phyloP scores from a whole-genome alignment of 768 basidiomycete species.

The Russula sp. region DNA sequence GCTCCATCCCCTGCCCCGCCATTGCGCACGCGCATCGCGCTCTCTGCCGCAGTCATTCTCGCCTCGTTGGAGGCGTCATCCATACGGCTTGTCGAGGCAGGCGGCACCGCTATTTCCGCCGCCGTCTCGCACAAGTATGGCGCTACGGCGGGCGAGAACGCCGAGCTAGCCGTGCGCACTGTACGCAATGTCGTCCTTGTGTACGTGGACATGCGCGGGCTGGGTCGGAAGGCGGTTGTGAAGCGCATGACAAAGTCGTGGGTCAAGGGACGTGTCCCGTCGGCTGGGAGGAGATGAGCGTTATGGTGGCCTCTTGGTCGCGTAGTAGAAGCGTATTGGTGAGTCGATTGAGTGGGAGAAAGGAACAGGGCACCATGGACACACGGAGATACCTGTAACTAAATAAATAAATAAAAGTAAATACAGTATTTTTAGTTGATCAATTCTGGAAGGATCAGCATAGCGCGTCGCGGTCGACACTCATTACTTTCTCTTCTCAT shows the following conservation, averaged over 20 bases:
- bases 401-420: too few relatives aligned
- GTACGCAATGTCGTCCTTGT: conserved; percentile 19
- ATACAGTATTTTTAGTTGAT: too few relatives aligned
- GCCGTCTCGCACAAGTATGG: conserved; percentile 22
- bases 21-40: conserved; percentile 5
- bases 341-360: too few relatives aligned
- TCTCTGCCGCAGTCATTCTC: conserved; percentile 19
- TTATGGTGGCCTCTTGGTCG: not conserved
- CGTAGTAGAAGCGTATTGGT: too few relatives aligned
- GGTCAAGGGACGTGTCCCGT: not conserved
- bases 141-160: conserved; percentile 12
- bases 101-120: conserved; percentile 16
- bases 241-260: conserved; percentile 10
- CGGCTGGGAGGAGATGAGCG: not conserved
- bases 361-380: too few relatives aligned
- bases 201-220: conserved; percentile 17
- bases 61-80: conserved; percentile 4
- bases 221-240: conserved; percentile 16
- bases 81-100: conserved; percentile 12
- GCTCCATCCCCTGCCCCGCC: conserved; percentile 1
- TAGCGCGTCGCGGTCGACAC: too few relatives aligned
- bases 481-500: too few relatives aligned
- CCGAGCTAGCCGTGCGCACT: conserved; percentile 11
- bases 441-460: too few relatives aligned
- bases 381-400: too few relatives aligned